A percentile compares a stretch with the other conserved stretches of the same genome.
phyloP scores from a whole-genome alignment of 1,284 basidiomycete genomes.

The Xanthoconium separans region DNA sequence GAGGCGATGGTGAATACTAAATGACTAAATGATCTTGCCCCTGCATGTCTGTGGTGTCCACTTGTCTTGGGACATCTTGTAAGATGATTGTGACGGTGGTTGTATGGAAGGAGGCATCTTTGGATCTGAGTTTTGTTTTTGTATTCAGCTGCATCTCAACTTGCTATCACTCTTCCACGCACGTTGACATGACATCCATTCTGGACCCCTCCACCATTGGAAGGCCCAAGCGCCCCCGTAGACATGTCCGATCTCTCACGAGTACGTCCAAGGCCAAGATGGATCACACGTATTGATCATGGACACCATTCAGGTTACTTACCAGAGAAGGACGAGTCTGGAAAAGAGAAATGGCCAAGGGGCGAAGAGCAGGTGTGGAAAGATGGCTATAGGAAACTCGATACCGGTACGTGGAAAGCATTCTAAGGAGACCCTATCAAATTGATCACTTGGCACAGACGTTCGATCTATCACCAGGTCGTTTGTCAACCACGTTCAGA shows the following conservation, averaged over 20 bases:
- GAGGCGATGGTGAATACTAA: too few species aligned
- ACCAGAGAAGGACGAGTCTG: conserved; percentile 69
- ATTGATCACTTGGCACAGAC: conserved; percentile 16
- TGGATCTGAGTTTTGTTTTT: too few species aligned
- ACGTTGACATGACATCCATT: conserved; percentile 42
- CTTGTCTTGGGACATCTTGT: too few species aligned
- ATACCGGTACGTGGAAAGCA: conserved; percentile 46
- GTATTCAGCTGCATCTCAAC: neutral
- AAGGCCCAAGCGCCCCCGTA: conserved; percentile 53
- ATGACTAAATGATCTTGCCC: too few species aligned
- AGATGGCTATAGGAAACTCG: conserved; percentile 56
- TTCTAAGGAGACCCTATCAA: neutral
- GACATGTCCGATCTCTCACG: conserved; percentile 74
- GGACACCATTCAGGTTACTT: conserved; percentile 53
- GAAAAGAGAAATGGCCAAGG: conserved; percentile 82
- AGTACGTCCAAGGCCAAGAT: conserved; percentile 38
- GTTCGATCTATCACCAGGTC: conserved; percentile 70
- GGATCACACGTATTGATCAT: neutral
- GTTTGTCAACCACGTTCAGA: conserved; percentile 85
- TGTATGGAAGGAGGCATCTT: too few species aligned
- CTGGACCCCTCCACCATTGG: conserved; percentile 70
- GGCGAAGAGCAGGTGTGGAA: conserved; percentile 85
- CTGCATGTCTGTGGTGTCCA: too few species aligned
- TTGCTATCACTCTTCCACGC: neutral
- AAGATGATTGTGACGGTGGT: too few species aligned